A percentile compares a stretch with the other conserved stretches of the same genome.
phyloP scores from a whole-genome alignment of 2,329 filamentous ascomycete species.

The Diatrype stigma region DNA sequence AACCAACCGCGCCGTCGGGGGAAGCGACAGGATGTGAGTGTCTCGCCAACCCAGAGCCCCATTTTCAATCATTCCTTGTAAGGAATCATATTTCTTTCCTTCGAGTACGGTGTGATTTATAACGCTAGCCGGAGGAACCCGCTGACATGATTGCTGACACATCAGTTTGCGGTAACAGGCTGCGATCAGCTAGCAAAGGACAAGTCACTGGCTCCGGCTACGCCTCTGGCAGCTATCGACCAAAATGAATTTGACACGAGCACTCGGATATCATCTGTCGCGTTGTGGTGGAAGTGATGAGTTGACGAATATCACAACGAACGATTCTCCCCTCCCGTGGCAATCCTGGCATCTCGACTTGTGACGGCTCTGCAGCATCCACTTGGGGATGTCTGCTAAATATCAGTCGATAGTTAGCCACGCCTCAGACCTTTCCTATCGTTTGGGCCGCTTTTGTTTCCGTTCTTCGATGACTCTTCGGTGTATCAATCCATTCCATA shows the following conservation, averaged over 20 bases:
- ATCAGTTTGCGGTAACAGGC: slow-evolving; percentile 82
- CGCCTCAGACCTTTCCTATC: slow-evolving; percentile 27
- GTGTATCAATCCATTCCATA: slow-evolving; percentile 31
- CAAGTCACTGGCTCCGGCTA: slow-evolving; percentile 38
- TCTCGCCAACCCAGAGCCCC: slow-evolving; percentile 51
- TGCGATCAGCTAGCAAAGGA: slow-evolving; percentile 77
- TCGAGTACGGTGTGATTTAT: slow-evolving; percentile 76
- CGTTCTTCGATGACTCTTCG: slow-evolving; percentile 34
- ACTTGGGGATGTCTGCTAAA: slow-evolving; percentile 15
- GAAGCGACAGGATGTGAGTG: slow-evolving; percentile 96
- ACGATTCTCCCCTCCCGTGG: slow-evolving; percentile 18
- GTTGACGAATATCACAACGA: slow-evolving; percentile 17
- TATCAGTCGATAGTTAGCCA: slow-evolving; percentile 17
- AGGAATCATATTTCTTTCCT: slow-evolving; percentile 70
- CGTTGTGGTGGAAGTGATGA: slow-evolving; percentile 20
- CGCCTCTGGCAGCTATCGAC: slow-evolving; percentile 37
- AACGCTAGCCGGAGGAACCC: slow-evolving; percentile 70
- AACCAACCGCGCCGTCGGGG: slow-evolving; percentile 70
- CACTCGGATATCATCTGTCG: slow-evolving; percentile 18
- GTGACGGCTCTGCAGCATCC: slow-evolving; percentile 18
- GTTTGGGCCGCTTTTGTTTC: slow-evolving; percentile 33
- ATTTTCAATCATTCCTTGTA: slow-evolving; percentile 69
- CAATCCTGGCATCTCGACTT: slow-evolving; percentile 14
- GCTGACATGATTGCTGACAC: slow-evolving; percentile 75
- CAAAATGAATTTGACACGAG: slow-evolving; percentile 35